Evolutionary conservation across 257 asterid species (phyloP), one percentile per base, ranked within the genome.

Genomic region (Nicotiana benthamiana): DNA sequence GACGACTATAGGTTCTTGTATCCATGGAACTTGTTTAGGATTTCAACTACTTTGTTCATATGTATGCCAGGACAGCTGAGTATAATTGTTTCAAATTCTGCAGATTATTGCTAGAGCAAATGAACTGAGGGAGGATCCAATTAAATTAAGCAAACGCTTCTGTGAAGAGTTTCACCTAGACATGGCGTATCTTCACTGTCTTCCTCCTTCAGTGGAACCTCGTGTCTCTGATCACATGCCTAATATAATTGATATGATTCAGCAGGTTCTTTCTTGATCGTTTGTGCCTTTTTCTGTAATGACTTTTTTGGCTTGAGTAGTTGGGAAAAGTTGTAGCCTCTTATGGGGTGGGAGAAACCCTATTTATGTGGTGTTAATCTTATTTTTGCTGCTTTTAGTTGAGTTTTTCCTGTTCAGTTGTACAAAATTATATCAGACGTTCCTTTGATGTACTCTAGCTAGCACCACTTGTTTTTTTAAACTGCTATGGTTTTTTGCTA

Each of bases 221-320:
- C 94, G 97, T 80, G 99, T 95, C 60, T 95, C 99, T 46, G 97
- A 95, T 82, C 98, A 95, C 88, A 88, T 95, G 82, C 88, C 93
- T 7, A 92, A 95, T 83, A 95, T 95, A 75, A 88, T 92, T 83
- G 89, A 87, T 82, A 93, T 93, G 98, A 95, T 93, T 72, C 85
- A 90, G 80, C 94, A 92, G 97, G 99, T 93, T 61, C 81, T 53
- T 8, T 46, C 26, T 26, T 81, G 32, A 26, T 48, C 54, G 65
- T 48, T 48, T 75, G 74, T 81, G 11, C 36, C 56, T 75, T 12
- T 16, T 48, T 16, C 10, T 0, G 32, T 6, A 11, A 61, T 26
- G 34, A 61, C 13, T 75, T 46, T 28, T 43, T 27, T 52, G 52
- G 65, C 22, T n/a, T 72, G 43, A 40, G 24, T 59, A 22, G 28